Conservation (phyloP, 1,284 basidiomycete genomes). For the Ustilago curta region DNA sequence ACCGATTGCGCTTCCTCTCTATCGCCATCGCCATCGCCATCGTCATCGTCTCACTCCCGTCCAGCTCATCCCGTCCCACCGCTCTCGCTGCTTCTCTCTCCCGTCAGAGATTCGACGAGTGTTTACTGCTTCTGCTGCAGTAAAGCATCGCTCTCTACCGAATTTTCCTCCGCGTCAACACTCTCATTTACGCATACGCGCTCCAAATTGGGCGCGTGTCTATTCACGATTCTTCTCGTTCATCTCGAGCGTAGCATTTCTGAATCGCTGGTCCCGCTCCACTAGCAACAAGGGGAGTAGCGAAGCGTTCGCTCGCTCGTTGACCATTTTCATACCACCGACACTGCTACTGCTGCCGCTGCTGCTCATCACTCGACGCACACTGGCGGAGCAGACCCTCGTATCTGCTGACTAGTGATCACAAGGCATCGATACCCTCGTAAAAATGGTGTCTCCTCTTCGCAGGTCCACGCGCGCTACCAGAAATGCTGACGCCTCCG, state of each 20-base stretch:
- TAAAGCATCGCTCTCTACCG: slow-evolving; percentile 3
- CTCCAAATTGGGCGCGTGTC: slow-evolving; percentile 38
- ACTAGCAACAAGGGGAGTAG: neutral
- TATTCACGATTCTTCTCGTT: slow-evolving; percentile 1
- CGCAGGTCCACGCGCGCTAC: slow-evolving; percentile 33
- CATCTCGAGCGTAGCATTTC: neutral
- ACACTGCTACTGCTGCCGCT: neutral
- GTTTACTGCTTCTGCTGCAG: neutral
- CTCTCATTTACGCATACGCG: slow-evolving; percentile 40
- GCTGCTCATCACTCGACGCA: neutral
- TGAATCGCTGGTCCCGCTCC: neutral
- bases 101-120: neutral
- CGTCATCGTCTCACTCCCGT: neutral
- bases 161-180: slow-evolving; percentile 36
- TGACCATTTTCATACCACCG: neutral
- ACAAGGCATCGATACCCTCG: neutral
- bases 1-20: neutral
- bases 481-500: slow-evolving; percentile 33
- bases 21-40: neutral
- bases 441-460: slow-evolving; percentile 35
- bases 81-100: neutral
- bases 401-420: neutral
- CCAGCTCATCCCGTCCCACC: slow-evolving; percentile 4
- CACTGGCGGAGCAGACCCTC: neutral
- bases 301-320: neutral